Evolutionary conservation across 345 rosid genomes (phyloP).

Genomic region (Pugionium cornutum): DNA sequence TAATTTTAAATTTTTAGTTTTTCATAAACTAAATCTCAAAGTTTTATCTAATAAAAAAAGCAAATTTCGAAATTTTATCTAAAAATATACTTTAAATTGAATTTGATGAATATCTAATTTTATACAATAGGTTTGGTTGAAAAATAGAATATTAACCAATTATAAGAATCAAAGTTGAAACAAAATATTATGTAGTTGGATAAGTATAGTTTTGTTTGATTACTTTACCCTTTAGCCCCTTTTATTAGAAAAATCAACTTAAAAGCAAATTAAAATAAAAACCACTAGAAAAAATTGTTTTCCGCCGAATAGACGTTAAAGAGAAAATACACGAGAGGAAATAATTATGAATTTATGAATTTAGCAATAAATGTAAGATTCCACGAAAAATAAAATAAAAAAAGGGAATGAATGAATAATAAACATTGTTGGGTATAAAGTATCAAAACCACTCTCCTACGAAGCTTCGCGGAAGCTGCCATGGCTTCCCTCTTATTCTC

Average conservation of each 20-base stretch:
- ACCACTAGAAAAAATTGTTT: conserved; percentile 6
- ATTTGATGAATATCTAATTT: no score
- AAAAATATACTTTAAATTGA: no score
- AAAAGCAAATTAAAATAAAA: not conserved
- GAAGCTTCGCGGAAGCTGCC: conserved; percentile 93
- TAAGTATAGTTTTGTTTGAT: conserved; percentile 18
- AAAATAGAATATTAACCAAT: not conserved
- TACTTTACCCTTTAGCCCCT: not conserved
- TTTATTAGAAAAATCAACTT: not conserved
- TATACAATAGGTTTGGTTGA: no score
- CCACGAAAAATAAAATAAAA: not conserved
- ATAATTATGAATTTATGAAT: not conserved
- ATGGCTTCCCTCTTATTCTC: conserved; percentile 41
- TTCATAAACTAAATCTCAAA: no score
- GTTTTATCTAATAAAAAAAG: no score
- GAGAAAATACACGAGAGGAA: not conserved
- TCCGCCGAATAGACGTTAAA: not conserved
- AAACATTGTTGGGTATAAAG: conserved; percentile 8
- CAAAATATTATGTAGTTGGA: conserved; percentile 20
- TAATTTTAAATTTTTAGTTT: no score
- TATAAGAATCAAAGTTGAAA: conserved; percentile 23
- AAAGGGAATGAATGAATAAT: conserved; percentile 13
- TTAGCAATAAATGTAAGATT: conserved; percentile 4
- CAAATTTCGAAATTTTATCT: no score
- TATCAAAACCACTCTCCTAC: conserved; percentile 24